Conservation (phyloP, 306 rosid species). For the Malus sylvestris region DNA sequence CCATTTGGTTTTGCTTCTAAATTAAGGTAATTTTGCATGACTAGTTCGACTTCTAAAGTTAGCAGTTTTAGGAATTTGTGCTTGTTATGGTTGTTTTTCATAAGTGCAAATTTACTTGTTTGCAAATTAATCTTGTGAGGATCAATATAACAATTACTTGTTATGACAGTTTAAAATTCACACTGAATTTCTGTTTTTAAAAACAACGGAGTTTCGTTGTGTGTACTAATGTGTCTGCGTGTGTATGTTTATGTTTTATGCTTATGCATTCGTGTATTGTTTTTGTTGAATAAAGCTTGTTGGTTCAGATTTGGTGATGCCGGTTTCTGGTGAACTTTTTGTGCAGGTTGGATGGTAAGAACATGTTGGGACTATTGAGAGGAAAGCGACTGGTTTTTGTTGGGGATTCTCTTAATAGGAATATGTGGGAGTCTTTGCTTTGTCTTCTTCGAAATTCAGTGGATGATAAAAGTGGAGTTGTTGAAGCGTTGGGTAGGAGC, state of each 20-base stretch:
- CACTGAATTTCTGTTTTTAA: neutral
- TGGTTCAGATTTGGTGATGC: neutral
- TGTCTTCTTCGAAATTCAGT: constrained; percentile 15
- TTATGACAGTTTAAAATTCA: neutral
- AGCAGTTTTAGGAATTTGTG: neutral
- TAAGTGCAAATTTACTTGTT: neutral
- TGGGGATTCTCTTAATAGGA: constrained; percentile 25
- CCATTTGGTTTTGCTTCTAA: neutral
- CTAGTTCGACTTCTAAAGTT: neutral
- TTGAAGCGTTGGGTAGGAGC: constrained; percentile 4
- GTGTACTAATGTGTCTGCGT: neutral
- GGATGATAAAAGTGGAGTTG: constrained; percentile 10
- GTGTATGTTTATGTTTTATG: neutral
- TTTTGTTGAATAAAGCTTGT: neutral
- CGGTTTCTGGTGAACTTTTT: neutral
- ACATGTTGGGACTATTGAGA: constrained; percentile 16
- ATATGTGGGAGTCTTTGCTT: constrained; percentile 25
- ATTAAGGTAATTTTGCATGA: neutral
- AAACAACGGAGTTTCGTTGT: neutral
- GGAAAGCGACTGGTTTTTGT: constrained; percentile 20
- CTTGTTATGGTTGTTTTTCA: neutral
- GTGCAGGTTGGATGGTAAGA: constrained; percentile 16
- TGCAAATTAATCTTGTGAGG: neutral
- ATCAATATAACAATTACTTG: neutral
- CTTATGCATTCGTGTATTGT: neutral